Base-by-base conservation (phyloP, 2,329 filamentous ascomycete genomes). In the Aspergillus versicolor region DNA sequence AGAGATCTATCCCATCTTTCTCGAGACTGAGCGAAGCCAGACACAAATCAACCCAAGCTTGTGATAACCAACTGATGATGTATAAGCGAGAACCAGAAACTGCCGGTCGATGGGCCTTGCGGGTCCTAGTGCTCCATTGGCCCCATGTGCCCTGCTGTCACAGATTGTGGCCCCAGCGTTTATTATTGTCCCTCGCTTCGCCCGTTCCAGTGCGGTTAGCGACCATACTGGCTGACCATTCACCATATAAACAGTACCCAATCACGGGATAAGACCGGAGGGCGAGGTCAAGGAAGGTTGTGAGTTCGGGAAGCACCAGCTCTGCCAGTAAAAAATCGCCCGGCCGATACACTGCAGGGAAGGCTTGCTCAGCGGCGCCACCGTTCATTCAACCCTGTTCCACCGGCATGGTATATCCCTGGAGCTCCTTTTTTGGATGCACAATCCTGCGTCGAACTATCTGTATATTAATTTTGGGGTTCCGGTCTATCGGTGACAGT, bases 1-100 rank as follows among this genome's bases (percentile, higher is more conserved):
- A 49, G 30, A 58, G 44, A 60, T 59, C 55, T 53, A 60, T 60
- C 43, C 58, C 57, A 52, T 53, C 48, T 34, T 49, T 30, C 30
- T 49, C 34, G 3, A 21, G 30, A 43, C 49, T 38, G 24, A 49
- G 47, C 30, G n/a, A 38, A 13, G 44, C 27, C 13, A 49, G 48
- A 50, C 44, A 34, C 22, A 44, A 43, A 24, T 42, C 27, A 34
- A 21, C 22, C 37, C 30, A 59, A 27, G 30, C 42, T 42, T 24
- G 40, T 44, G 52, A 46, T 52, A 41, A 55, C 41, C 32, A 42
- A 32, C 40, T 58, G 49, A 56, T 47, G 42, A 56, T 58, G 43
- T 56, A 58, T 54, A 61, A 49, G 52, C 38, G 38, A 44, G 38
- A 41, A 15, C 30, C 43, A 17, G 30, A 34, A 15, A 6, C 19